These are phyloP conservation scores for Trichoderma atroviride DNA, from an alignment of 2,329 filamentous ascomycete species.

Conservation along the genomic window DNA sequence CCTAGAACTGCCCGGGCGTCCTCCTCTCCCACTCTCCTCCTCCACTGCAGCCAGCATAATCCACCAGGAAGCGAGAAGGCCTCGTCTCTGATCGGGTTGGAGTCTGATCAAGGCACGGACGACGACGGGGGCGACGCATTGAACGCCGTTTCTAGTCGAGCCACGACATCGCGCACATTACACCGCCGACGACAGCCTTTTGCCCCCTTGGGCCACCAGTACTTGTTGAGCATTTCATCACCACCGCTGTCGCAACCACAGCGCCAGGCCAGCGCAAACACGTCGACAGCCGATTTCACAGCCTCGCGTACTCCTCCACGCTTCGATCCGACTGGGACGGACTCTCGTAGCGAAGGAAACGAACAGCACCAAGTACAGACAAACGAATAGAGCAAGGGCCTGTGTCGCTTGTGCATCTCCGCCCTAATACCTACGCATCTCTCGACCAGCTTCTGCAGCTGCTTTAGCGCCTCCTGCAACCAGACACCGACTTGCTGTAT, in stretches of 20 bases:
- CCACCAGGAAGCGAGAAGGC: slow-evolving; percentile 14
- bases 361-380: neutral
- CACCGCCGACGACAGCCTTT: slow-evolving; percentile 3
- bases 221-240: neutral
- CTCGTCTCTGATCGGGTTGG: slow-evolving; percentile 22
- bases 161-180: slow-evolving; percentile 13
- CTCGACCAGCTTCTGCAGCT: slow-evolving; percentile 18
- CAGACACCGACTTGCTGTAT: slow-evolving; percentile 19
- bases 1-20: slow-evolving; percentile 5
- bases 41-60: slow-evolving; percentile 16
- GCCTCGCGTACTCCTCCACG: slow-evolving; percentile 6
- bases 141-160: neutral
- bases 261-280: slow-evolving; percentile 8
- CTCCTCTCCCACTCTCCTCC: slow-evolving; percentile 18
- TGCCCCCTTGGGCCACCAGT: neutral
- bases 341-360: neutral
- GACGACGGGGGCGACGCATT: slow-evolving; percentile 13
- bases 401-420: slow-evolving; percentile 12
- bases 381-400: slow-evolving; percentile 11
- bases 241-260: slow-evolving; percentile 23
- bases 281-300: neutral
- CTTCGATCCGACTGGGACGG: slow-evolving; percentile 20
- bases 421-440: neutral
- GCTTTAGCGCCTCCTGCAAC: slow-evolving; percentile 19
- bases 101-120: slow-evolving; percentile 19